Conservation (phyloP, 192 early-diverging fungal species). For the Coemansia sp. region DNA sequence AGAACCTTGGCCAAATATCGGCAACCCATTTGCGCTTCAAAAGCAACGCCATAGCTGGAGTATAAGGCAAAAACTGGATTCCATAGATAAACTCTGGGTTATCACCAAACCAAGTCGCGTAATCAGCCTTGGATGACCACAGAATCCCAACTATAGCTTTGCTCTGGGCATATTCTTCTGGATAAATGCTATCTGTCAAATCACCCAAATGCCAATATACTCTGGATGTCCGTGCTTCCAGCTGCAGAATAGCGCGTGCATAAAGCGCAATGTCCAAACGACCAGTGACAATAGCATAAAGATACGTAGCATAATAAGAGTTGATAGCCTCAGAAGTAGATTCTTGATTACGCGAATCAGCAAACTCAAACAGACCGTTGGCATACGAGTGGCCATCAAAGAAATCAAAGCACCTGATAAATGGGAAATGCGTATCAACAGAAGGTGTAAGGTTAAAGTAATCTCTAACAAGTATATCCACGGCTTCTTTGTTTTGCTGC, state of each 20-base stretch:
- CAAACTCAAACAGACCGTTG: conserved; percentile 53
- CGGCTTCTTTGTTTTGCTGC: conserved; percentile 6
- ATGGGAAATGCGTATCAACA: conserved; percentile 51
- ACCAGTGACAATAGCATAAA: conserved; percentile 36
- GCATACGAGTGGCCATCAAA: conserved; percentile 65
- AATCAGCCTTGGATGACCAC: conserved; percentile 54
- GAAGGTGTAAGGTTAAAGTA: conserved; percentile 40
- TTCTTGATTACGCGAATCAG: conserved; percentile 58
- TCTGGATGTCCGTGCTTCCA: conserved; percentile 46
- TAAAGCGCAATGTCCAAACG: conserved; percentile 30
- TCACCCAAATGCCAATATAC: conserved; percentile 57
- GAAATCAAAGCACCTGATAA: conserved; percentile 58
- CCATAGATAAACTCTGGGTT: conserved; percentile 56
- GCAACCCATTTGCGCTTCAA: conserved; percentile 48
- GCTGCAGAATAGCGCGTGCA: conserved; percentile 39
- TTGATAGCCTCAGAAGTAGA: conserved; percentile 58
- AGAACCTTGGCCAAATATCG: conserved; percentile 35
- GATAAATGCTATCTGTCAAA: conserved; percentile 28
- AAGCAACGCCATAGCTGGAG: conserved; percentile 42
- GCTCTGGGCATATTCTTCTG: conserved; percentile 21
- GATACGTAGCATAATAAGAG: conserved; percentile 54
- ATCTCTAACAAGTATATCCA: conserved; percentile 51
- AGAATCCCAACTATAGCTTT: conserved; percentile 53
- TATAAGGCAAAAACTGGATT: conserved; percentile 57
- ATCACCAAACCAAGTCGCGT: conserved; percentile 44